A percentile compares a stretch with the other conserved stretches of the same genome.
phyloP scores from a whole-genome alignment of 1,139 yeast genomes.

The Pneumocystis oryctolagi region DNA sequence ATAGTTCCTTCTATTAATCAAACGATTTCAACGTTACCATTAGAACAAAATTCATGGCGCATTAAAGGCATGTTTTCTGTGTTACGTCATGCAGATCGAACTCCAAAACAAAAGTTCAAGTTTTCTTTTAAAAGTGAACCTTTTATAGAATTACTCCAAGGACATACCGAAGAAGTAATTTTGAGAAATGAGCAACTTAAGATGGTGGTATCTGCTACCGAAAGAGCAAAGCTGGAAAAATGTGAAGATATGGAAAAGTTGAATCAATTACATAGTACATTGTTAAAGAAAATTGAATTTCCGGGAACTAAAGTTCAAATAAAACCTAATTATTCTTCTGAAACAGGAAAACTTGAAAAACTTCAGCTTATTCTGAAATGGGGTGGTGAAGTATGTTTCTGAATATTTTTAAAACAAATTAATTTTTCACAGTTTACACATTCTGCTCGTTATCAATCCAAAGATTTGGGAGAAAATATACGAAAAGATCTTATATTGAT shows the following conservation, averaged over 20 bases:
- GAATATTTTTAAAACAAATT: background rate
- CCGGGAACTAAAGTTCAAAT: slow-evolving; percentile 96
- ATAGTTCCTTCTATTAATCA: slow-evolving; percentile 14
- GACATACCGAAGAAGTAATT: slow-evolving; percentile 90
- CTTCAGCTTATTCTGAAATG: slow-evolving; percentile 91
- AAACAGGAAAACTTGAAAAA: slow-evolving; percentile 60
- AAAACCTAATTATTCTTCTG: slow-evolving; percentile 65
- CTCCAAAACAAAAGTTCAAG: slow-evolving; percentile 97
- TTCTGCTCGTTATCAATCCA: slow-evolving; percentile 86
- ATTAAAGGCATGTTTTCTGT: slow-evolving; percentile 86
- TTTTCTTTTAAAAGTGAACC: slow-evolving; percentile 81
- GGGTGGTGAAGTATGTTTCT: slow-evolving; percentile 64
- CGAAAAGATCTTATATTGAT: slow-evolving; percentile 80
- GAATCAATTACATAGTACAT: slow-evolving; percentile 59
- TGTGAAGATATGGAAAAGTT: slow-evolving; percentile 72
- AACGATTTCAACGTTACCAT: slow-evolving; percentile 16
- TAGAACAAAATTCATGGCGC: slow-evolving; percentile 90
- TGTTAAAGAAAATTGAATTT: slow-evolving; percentile 73
- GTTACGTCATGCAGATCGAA: slow-evolving; percentile 93
- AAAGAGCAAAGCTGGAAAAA: slow-evolving; percentile 59
- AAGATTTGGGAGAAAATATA: slow-evolving; percentile 88
- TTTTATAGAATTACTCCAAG: slow-evolving; percentile 75
- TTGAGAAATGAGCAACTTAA: slow-evolving; percentile 74
- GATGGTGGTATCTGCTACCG: slow-evolving; percentile 73
- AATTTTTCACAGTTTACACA: slow-evolving; percentile 51